A percentile compares a stretch with the other conserved stretches of the same genome.
These are phyloP conservation scores for Venturia carpophila DNA, from an alignment of 2,329 filamentous ascomycete species.

Conservation along the genomic window DNA sequence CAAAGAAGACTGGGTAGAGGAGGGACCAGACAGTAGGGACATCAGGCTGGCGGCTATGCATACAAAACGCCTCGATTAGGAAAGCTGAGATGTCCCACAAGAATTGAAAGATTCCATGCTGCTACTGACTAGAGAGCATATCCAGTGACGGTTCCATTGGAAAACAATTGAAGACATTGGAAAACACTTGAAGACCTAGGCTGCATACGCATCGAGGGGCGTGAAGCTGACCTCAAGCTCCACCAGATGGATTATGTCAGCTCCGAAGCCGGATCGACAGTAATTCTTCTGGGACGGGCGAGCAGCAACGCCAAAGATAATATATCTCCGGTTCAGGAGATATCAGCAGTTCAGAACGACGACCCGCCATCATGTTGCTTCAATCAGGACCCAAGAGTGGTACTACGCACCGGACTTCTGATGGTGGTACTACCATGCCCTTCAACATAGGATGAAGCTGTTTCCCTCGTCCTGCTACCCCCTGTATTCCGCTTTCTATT, in stretches of 20 bases:
- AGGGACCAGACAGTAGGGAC: too few relatives aligned
- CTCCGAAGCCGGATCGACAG: background rate
- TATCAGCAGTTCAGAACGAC: background rate
- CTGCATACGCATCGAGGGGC: too few relatives aligned
- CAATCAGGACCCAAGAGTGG: background rate
- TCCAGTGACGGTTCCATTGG: too few relatives aligned
- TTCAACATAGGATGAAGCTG: background rate
- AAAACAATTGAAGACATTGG: too few relatives aligned
- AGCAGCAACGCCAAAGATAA: background rate
- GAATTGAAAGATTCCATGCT: too few relatives aligned
- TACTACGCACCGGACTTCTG: background rate
- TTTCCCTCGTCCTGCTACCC: background rate
- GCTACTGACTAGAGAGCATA: too few relatives aligned
- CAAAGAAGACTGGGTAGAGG: too few relatives aligned
- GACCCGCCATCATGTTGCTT: constrained; percentile 1
- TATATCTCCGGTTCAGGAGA: background rate
- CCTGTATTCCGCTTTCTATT: constrained; percentile 39
- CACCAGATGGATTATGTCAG: background rate
- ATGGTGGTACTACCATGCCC: background rate
- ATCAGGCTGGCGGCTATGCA: too few relatives aligned
- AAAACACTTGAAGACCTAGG: too few relatives aligned
- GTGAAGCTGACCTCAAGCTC: background rate
- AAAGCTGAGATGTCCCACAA: too few relatives aligned
- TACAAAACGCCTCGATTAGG: too few relatives aligned
- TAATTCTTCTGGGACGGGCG: too few relatives aligned